Conservation (phyloP, 1,139 yeast genomes). For the Kluyveromyces sp. region DNA sequence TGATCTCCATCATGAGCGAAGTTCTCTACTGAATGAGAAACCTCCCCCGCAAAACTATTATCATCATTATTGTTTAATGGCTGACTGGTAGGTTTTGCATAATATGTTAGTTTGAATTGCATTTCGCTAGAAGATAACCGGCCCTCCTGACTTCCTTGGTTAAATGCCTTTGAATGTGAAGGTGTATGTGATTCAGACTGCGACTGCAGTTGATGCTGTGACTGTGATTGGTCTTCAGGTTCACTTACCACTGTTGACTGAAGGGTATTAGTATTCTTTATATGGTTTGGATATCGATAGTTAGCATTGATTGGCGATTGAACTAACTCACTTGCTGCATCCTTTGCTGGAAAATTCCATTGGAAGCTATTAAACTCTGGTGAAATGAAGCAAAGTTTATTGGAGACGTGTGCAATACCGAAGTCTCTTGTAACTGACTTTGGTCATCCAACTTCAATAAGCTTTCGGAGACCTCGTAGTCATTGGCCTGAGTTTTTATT, state of each 20-base stretch:
- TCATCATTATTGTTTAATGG: background rate
- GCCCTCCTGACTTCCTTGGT: background rate
- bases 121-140: background rate
- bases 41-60: background rate
- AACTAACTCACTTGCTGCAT: background rate
- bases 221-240: background rate
- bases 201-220: no score
- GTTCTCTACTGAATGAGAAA: no score
- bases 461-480: slow-evolving; percentile 1
- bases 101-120: slow-evolving; percentile 2
- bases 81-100: background rate
- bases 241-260: slow-evolving; percentile 1
- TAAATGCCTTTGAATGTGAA: no score
- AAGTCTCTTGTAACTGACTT: background rate
- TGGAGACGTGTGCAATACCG: slow-evolving; percentile 2
- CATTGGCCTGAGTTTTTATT: background rate
- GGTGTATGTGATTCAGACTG: no score
- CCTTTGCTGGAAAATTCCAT: background rate
- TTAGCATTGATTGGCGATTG: background rate
- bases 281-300: background rate
- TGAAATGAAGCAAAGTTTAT: slow-evolving; percentile 4
- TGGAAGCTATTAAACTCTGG: slow-evolving; percentile 1
- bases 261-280: background rate
- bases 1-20: background rate
- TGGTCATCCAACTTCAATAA: background rate